Evolutionary conservation across 371 early-diverging fungal genomes (phyloP).

Genomic region (Capniomyces stellatus): DNA sequence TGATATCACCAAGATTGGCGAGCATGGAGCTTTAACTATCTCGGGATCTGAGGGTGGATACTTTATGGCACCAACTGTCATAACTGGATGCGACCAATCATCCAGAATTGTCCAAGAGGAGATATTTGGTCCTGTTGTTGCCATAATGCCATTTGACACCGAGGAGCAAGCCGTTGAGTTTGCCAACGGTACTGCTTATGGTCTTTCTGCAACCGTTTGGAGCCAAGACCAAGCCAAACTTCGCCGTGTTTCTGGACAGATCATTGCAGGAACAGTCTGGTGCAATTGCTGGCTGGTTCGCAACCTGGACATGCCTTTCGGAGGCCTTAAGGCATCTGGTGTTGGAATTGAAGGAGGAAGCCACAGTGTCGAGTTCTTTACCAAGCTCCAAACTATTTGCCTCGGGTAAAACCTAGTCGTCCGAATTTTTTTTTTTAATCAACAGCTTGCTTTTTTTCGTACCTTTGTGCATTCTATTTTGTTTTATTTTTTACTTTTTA

Average conservation of each 20-base stretch:
- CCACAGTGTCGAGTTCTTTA: slow-evolving; percentile 34
- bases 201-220: slow-evolving; percentile 63
- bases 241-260: slow-evolving; percentile 33
- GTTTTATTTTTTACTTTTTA: too few relatives aligned
- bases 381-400: slow-evolving; percentile 33
- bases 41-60: slow-evolving; percentile 30
- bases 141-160: slow-evolving; percentile 47
- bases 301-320: slow-evolving; percentile 53
- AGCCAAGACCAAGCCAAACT: slow-evolving; percentile 40
- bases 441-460: too few relatives aligned
- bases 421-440: too few relatives aligned
- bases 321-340: slow-evolving; percentile 34
- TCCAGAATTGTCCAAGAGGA: slow-evolving; percentile 54
- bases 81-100: slow-evolving; percentile 11
- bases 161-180: slow-evolving; percentile 44
- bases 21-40: slow-evolving; percentile 19
- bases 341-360: slow-evolving; percentile 37
- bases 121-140: slow-evolving; percentile 73
- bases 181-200: slow-evolving; percentile 57
- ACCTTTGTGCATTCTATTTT: too few relatives aligned
- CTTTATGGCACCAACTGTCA: slow-evolving; percentile 17
- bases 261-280: slow-evolving; percentile 46
- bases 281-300: slow-evolving; percentile 57
- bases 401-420: not conserved
- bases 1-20: slow-evolving; percentile 5